A percentile compares a stretch with the other conserved stretches of the same genome.
phyloP scores from a whole-genome alignment of 345 rosid genomes.

The Eucalyptus polybractea region DNA sequence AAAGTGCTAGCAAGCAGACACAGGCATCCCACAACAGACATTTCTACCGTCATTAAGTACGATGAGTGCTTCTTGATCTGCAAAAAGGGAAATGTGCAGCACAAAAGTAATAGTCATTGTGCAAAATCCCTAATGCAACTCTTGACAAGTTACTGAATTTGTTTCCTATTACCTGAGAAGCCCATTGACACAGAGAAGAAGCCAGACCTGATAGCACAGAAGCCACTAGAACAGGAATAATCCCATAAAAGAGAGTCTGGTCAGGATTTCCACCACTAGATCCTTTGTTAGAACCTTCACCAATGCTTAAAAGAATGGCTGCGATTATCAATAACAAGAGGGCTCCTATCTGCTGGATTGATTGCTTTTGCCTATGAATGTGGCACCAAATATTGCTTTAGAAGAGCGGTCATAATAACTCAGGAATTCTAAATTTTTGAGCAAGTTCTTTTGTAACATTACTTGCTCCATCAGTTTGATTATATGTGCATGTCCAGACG shows the following conservation, averaged over 20 bases:
- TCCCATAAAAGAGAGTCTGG: slow-evolving; percentile 70
- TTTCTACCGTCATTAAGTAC: slow-evolving; percentile 93
- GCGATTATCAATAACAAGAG: slow-evolving; percentile 75
- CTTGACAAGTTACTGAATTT: neutral
- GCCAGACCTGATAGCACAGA: slow-evolving; percentile 98
- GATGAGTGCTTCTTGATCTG: slow-evolving; percentile 95
- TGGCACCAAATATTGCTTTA: neutral
- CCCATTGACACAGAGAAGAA: slow-evolving; percentile 93
- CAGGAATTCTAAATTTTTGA: neutral
- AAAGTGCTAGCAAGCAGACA: slow-evolving; percentile 71
- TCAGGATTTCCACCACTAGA: slow-evolving; percentile 41
- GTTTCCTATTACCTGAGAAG: slow-evolving; percentile 59
- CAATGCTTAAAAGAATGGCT: slow-evolving; percentile 85
- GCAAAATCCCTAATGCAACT: neutral
- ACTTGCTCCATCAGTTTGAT: neutral
- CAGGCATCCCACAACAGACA: slow-evolving; percentile 92
- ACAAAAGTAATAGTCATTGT: neutral
- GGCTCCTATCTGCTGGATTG: slow-evolving; percentile 86
- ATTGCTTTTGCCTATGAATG: slow-evolving; percentile 74
- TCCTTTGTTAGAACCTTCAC: slow-evolving; percentile 84
- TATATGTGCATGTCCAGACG: neutral
- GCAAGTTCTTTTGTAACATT: neutral
- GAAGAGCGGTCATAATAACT: neutral
- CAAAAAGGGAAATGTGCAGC: neutral
- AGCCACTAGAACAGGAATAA: slow-evolving; percentile 85